These are phyloP conservation scores for Ustilago loliicola DNA, from an alignment of 1,284 basidiomycete species.

Conservation along the genomic window DNA sequence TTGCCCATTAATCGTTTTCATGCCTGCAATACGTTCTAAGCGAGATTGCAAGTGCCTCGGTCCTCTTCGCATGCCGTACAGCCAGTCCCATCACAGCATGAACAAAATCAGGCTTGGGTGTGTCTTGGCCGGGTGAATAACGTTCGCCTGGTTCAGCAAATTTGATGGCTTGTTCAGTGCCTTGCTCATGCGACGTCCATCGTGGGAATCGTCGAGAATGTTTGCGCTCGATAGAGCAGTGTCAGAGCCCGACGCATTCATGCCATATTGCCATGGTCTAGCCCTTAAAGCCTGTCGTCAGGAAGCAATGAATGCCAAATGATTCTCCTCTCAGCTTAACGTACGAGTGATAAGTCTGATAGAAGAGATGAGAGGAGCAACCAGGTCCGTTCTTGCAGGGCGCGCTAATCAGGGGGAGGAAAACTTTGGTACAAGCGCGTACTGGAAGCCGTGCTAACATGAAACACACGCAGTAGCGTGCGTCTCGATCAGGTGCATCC, in stretches of 20 bases:
- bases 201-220: conserved; percentile 10
- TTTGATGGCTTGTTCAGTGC: background rate
- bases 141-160: background rate
- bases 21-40: conserved; percentile 1
- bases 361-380: too few species aligned
- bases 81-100: background rate
- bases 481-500: too few species aligned
- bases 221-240: background rate
- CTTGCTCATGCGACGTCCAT: conserved; percentile 2
- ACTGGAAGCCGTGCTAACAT: too few species aligned
- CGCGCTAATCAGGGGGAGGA: too few species aligned
- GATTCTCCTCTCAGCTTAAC: background rate
- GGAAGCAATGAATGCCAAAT: background rate
- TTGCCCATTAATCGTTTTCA: conserved; percentile 5
- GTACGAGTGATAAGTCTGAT: too few species aligned
- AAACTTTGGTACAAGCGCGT: too few species aligned
- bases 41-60: conserved; percentile 11
- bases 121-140: background rate
- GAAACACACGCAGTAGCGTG: too few species aligned
- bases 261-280: background rate
- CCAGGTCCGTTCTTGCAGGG: too few species aligned
- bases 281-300: background rate
- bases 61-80: background rate
- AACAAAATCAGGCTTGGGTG: background rate
- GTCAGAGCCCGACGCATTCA: background rate